phyloP scores from a whole-genome alignment of 306 rosid genomes.

The Morella rubra region DNA sequence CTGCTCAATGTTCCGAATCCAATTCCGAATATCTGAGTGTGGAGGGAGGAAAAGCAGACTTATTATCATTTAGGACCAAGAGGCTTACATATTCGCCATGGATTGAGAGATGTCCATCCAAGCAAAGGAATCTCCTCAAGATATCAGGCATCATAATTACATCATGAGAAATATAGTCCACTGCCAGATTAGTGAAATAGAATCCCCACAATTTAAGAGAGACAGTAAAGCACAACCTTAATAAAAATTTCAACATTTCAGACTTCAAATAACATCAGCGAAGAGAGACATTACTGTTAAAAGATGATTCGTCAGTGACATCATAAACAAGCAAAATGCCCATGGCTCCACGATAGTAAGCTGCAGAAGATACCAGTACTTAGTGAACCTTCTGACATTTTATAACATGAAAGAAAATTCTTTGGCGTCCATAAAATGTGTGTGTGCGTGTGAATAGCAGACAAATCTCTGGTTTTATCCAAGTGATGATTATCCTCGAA shows the following conservation, averaged over 20 bases:
- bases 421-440: no score
- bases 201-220: not conserved
- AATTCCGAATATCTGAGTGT: conserved; percentile 82
- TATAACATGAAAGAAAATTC: not conserved
- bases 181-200: not conserved
- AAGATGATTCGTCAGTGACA: conserved; percentile 93
- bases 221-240: not conserved
- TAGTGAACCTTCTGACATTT: conserved; percentile 13
- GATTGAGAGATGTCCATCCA: conserved; percentile 6
- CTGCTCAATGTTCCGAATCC: conserved; percentile 97
- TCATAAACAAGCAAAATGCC: conserved; percentile 97
- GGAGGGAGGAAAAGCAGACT: conserved; percentile 24
- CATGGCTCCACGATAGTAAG: conserved; percentile 98
- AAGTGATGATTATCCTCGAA: not conserved
- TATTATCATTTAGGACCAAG: conserved; percentile 15
- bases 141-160: conserved; percentile 10
- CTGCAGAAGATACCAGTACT: conserved; percentile 41
- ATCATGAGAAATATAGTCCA: not conserved
- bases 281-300: conserved; percentile 68
- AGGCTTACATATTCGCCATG: not conserved
- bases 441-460: not conserved
- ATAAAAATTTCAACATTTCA: not conserved
- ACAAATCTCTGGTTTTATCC: not conserved
- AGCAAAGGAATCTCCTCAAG: conserved; percentile 22
- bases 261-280: conserved; percentile 15